Conservation (phyloP, 306 rosid species). For the Oxytropis ochrocephala region DNA sequence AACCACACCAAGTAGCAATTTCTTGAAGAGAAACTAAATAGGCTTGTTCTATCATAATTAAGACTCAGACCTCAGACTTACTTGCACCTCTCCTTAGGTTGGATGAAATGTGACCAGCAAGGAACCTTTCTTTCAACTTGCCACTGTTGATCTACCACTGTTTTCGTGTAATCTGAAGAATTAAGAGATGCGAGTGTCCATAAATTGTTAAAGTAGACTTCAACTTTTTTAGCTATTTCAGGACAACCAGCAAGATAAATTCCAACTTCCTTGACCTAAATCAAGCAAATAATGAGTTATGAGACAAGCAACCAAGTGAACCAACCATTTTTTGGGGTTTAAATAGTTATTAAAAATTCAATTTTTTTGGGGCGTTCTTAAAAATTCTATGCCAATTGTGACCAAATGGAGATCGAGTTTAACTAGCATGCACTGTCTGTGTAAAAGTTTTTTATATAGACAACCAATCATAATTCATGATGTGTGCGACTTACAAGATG, state of each 20-base stretch:
- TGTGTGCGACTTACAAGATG: too few relatives aligned
- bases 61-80: slow-evolving; percentile 36
- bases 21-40: slow-evolving; percentile 8
- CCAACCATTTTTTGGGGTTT: not conserved
- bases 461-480: too few relatives aligned
- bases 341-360: not conserved
- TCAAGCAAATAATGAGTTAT: slow-evolving; percentile 7
- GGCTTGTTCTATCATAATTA: not conserved
- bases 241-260: slow-evolving; percentile 75
- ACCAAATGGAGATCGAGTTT: too few relatives aligned
- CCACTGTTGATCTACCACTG: slow-evolving; percentile 71
- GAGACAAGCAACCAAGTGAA: too few relatives aligned
- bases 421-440: too few relatives aligned
- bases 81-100: slow-evolving; percentile 57
- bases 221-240: slow-evolving; percentile 54
- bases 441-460: too few relatives aligned
- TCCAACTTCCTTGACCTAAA: slow-evolving; percentile 91
- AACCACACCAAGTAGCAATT: not conserved
- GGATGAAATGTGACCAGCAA: slow-evolving; percentile 86
- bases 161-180: slow-evolving; percentile 53
- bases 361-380: not conserved
- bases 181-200: slow-evolving; percentile 67
- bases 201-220: slow-evolving; percentile 66
- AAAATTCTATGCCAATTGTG: not conserved
- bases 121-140: slow-evolving; percentile 77